A percentile compares a stretch with the other conserved stretches of the same genome.
These are phyloP conservation scores for Colletotrichum gloeosporioides DNA, from an alignment of 2,329 filamentous ascomycete genomes.

Conservation along the genomic window DNA sequence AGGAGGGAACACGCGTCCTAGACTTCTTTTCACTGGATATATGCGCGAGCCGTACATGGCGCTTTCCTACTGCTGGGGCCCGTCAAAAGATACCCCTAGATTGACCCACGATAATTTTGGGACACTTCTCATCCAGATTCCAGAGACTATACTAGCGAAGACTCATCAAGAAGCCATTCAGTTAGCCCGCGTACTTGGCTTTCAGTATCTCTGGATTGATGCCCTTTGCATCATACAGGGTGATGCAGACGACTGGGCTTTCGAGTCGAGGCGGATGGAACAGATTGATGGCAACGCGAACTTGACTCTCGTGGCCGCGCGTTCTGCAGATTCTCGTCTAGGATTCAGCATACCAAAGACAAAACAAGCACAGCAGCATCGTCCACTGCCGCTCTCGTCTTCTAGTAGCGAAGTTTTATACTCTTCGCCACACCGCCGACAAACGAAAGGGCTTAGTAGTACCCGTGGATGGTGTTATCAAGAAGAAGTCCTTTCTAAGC, in stretches of 20 bases:
- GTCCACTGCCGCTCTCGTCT: background rate
- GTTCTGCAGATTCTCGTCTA: background rate
- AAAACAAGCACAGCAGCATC: background rate
- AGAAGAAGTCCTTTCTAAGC: background rate
- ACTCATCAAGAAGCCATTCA: background rate
- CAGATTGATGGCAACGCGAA: slow-evolving; percentile 17
- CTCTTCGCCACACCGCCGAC: background rate
- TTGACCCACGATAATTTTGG: background rate
- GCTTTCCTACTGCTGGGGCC: slow-evolving; percentile 1
- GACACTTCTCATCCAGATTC: background rate
- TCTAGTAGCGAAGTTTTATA: background rate
- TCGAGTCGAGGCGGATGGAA: slow-evolving; percentile 18
- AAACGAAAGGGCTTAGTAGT: background rate
- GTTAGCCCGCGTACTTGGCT: background rate
- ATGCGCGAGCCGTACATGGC: background rate
- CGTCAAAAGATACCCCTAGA: background rate
- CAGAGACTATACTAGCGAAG: background rate
- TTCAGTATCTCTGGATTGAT: slow-evolving; percentile 3
- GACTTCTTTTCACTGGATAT: background rate
- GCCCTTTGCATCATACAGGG: slow-evolving; percentile 20
- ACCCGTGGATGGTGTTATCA: background rate
- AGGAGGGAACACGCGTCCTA: background rate
- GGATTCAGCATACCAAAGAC: background rate
- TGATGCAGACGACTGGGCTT: slow-evolving; percentile 17
- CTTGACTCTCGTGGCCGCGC: slow-evolving; percentile 5